Conservation (phyloP, 495 filamentous ascomycete genomes). For the Penicillium pulvis region DNA sequence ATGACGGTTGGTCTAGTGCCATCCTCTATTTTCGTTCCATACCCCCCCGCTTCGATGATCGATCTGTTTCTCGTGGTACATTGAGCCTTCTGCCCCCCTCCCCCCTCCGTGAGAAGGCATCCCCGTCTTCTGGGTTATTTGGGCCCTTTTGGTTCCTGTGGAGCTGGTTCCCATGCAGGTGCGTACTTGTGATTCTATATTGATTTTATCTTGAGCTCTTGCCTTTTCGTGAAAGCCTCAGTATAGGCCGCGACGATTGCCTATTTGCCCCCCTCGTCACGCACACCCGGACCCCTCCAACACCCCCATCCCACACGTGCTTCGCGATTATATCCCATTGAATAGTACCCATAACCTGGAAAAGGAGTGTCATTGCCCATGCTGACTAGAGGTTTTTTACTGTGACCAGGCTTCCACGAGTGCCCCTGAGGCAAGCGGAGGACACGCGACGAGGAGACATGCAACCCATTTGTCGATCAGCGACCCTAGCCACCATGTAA, state of each 20-base stretch:
- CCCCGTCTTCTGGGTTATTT: slow-evolving; percentile 32
- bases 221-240: not conserved
- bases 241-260: not conserved
- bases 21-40: slow-evolving; percentile 15
- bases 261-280: slow-evolving; percentile 4
- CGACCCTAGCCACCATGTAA: slow-evolving; percentile 92
- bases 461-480: slow-evolving; percentile 69
- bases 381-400: slow-evolving; percentile 13
- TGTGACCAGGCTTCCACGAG: slow-evolving; percentile 51
- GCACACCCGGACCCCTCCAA: slow-evolving; percentile 7
- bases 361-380: slow-evolving; percentile 5
- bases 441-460: slow-evolving; percentile 60
- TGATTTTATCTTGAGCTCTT: not conserved
- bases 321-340: not conserved
- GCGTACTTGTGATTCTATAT: slow-evolving; percentile 24
- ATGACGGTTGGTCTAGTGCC: slow-evolving; percentile 16
- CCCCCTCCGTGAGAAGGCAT: slow-evolving; percentile 19
- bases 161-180: slow-evolving; percentile 49
- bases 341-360: not conserved
- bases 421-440: slow-evolving; percentile 55
- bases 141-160: slow-evolving; percentile 32
- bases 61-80: slow-evolving; percentile 42
- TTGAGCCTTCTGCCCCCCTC: slow-evolving; percentile 32
- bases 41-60: slow-evolving; percentile 49
- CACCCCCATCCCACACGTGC: not conserved